Evolutionary conservation across 2,329 filamentous ascomycete species (phyloP).

Genomic region (Rutstroemia sydowiana): DNA sequence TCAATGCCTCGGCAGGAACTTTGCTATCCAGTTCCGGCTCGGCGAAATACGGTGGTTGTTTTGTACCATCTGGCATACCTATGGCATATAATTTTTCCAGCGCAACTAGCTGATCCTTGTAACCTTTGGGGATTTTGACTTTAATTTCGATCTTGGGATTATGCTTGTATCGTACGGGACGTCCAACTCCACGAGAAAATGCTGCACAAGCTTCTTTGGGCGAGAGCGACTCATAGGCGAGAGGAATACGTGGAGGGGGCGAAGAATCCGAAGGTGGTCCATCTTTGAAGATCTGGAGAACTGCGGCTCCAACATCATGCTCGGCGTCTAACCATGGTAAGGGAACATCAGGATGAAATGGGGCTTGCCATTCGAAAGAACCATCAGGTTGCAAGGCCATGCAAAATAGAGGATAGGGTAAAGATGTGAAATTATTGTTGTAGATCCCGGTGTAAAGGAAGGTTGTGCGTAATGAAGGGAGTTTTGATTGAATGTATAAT

Average conservation of each 20-base stretch:
- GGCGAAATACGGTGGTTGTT: slow-evolving; percentile 58
- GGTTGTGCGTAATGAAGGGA: slow-evolving; percentile 58
- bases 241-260: slow-evolving; percentile 70
- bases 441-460: slow-evolving; percentile 97
- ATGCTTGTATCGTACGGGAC: slow-evolving; percentile 68
- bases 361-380: slow-evolving; percentile 86
- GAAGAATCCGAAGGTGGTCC: slow-evolving; percentile 53
- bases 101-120: slow-evolving; percentile 76
- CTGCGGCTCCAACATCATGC: slow-evolving; percentile 87
- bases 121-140: slow-evolving; percentile 80
- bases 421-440: slow-evolving; percentile 97
- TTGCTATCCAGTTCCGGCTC: slow-evolving; percentile 48
- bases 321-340: slow-evolving; percentile 95
- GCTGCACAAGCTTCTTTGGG: slow-evolving; percentile 74
- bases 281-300: slow-evolving; percentile 93
- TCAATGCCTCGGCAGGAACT: slow-evolving; percentile 67
- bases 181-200: slow-evolving; percentile 71
- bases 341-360: slow-evolving; percentile 82
- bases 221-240: slow-evolving; percentile 84
- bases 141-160: slow-evolving; percentile 71
- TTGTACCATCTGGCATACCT: slow-evolving; percentile 39
- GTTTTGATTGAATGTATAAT: slow-evolving; percentile 73
- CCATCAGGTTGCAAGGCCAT: slow-evolving; percentile 83
- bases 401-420: slow-evolving; percentile 88
- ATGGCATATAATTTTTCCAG: slow-evolving; percentile 50